A percentile compares a stretch with the other conserved stretches of the same genome.
These are phyloP conservation scores for Lachancea sp. DNA, from an alignment of 805 yeast genomes.

Conservation along the genomic window DNA sequence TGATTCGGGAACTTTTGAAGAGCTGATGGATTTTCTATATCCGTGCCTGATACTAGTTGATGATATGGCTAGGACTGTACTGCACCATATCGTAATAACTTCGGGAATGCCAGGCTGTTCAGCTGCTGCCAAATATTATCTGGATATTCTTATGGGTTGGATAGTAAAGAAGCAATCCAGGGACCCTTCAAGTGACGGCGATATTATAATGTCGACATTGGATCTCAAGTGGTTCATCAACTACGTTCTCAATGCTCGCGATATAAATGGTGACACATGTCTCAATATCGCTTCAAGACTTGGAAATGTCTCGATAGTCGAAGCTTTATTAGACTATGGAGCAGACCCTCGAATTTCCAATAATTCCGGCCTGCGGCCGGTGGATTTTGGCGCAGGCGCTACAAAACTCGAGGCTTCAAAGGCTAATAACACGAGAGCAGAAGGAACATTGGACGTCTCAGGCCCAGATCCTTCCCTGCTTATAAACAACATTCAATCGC, in stretches of 20 bases:
- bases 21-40: conserved; percentile 62
- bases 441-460: conserved; percentile 1
- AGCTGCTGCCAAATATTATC: conserved; percentile 65
- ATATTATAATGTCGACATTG: conserved; percentile 40
- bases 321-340: conserved; percentile 77
- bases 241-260: conserved; percentile 79
- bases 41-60: conserved; percentile 67
- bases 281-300: conserved; percentile 87
- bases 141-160: conserved; percentile 72
- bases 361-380: conserved; percentile 78
- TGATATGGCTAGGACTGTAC: conserved; percentile 64
- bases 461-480: conserved; percentile 26
- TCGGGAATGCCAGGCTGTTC: conserved; percentile 72
- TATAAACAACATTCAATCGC: conserved; percentile 44
- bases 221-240: conserved; percentile 53
- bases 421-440: not conserved
- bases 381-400: conserved; percentile 63
- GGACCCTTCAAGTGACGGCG: conserved; percentile 30
- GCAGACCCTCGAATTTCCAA: conserved; percentile 77
- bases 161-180: conserved; percentile 43
- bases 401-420: conserved; percentile 13
- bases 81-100: conserved; percentile 81
- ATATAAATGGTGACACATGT: conserved; percentile 91
- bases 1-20: conserved; percentile 69
- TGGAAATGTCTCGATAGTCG: conserved; percentile 74